Evolutionary conservation across 139 green algal species (phyloP), one percentile per base, ranked within the genome.

Genomic region (Chlorella sorokiniana): DNA sequence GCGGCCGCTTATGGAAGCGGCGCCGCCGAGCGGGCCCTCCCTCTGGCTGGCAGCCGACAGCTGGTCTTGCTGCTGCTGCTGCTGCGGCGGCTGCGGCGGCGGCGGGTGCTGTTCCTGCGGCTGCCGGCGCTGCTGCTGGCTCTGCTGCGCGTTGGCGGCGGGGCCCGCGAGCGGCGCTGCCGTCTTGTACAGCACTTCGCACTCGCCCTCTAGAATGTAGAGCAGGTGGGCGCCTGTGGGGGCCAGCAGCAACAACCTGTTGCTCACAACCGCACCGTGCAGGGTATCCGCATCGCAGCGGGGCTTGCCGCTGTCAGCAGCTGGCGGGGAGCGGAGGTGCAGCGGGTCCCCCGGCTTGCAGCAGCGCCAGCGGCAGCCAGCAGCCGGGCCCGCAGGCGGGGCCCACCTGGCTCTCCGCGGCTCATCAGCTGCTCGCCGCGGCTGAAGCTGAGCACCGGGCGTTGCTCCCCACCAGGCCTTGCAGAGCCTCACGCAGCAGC

Each of bases 121-220:
- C 51, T 41, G 37, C 52, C 1, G 52, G 2, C 31, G 23, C 25
- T 33, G 27, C 41, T 76, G 11, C 70, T 69, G 8, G 25, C 16
- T 29, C 40, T 44, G 59, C 52, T 69, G 52, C 52, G 52, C 37
- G 11, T 7, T 52, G 45, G 45, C 44, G 23, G n/a, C 16, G 67
- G 38, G 67, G 18, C 11, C 16, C 16, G 40, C 27, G 38, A 20
- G 48, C 48, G 18, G 71, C 29, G 37, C 37, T n/a, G 71, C 52
- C 4, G 86, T 65, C 10, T 29, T 61, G 38, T 86, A 86, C 29
- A 80, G 62, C 35, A 91, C 88, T 41, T 91, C 83, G 1, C 69
- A 79, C 44, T 87, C 69, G 7, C 88, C 88, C 54, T 90, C 77
- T 44, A 91, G 63, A 27, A 91, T 88, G 79, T 87, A 91, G n/a